These are phyloP conservation scores for Brettanomyces bruxellensis DNA, from an alignment of 805 yeast species.

Conservation along the genomic window DNA sequence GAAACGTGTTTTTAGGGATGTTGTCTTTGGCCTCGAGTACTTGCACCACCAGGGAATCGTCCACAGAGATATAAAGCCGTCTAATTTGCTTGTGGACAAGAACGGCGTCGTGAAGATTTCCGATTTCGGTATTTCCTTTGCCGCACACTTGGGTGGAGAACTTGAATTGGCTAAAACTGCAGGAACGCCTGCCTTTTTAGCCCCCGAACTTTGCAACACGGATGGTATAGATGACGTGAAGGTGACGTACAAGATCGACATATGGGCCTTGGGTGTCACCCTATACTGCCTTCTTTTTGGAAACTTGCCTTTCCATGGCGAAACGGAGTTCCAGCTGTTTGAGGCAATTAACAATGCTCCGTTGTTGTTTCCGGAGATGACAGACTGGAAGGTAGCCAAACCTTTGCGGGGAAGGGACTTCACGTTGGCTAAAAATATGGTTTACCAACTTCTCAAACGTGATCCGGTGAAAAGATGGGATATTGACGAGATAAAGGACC, in stretches of 20 bases:
- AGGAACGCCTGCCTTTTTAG: conserved; percentile 95
- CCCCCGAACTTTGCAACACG: conserved; percentile 82
- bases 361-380: conserved; percentile 45
- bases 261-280: conserved; percentile 97
- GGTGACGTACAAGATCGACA: conserved; percentile 78
- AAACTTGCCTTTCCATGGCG: conserved; percentile 79
- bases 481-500: conserved; percentile 63
- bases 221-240: conserved; percentile 35
- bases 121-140: conserved; percentile 95
- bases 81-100: conserved; percentile 58
- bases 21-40: conserved; percentile 81
- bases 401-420: conserved; percentile 16
- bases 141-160: conserved; percentile 54
- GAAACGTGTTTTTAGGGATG: conserved; percentile 70
- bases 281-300: conserved; percentile 85
- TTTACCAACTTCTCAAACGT: conserved; percentile 55
- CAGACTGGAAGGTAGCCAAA: conserved; percentile 19
- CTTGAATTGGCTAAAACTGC: conserved; percentile 90
- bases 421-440: conserved; percentile 46
- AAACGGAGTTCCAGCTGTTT: conserved; percentile 77
- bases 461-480: conserved; percentile 61
- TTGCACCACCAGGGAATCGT: conserved; percentile 84
- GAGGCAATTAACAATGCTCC: conserved; percentile 64
- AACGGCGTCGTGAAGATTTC: conserved; percentile 79
- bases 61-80: conserved; percentile 78